Evolutionary conservation across 495 filamentous ascomycete genomes (phyloP).

Genomic region (Margaritispora aquatica): DNA sequence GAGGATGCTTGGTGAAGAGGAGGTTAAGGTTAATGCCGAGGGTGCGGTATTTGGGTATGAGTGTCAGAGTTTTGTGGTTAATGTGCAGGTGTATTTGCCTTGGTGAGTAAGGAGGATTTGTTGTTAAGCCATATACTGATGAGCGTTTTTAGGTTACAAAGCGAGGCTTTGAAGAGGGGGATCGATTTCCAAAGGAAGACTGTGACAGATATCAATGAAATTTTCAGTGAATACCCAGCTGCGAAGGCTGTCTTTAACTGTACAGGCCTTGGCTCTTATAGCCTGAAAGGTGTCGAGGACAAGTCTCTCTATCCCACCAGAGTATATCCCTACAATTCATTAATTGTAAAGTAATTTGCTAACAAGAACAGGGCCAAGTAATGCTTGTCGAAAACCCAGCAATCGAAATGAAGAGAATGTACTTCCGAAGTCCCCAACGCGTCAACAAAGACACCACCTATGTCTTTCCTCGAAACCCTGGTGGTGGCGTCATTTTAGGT

Average conservation of each 20-base stretch:
- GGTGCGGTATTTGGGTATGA: conserved; percentile 25
- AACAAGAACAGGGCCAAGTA: conserved; percentile 33
- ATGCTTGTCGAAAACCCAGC: conserved; percentile 30
- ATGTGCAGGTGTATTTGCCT: conserved; percentile 26
- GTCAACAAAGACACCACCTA: conserved; percentile 25
- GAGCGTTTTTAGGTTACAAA: conserved; percentile 20
- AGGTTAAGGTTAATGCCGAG: conserved; percentile 8
- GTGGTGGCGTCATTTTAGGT: conserved; percentile 54
- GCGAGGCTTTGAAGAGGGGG: conserved; percentile 49
- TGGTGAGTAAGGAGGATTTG: conserved; percentile 12
- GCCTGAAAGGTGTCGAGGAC: conserved; percentile 63
- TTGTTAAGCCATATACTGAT: background rate
- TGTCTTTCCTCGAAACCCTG: conserved; percentile 27
- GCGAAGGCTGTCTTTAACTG: conserved; percentile 66
- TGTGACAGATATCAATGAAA: conserved; percentile 54
- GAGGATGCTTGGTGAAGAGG: conserved; percentile 12
- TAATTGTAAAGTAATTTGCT: conserved; percentile 21
- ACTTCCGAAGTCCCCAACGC: conserved; percentile 27
- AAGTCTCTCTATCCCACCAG: conserved; percentile 38
- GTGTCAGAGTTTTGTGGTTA: conserved; percentile 23
- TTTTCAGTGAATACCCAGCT: conserved; percentile 27
- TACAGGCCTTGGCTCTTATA: conserved; percentile 57
- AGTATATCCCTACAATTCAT: background rate
- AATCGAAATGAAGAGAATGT: conserved; percentile 24
- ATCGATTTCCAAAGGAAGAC: conserved; percentile 39